Base-by-base conservation (phyloP, 805 yeast species). In the Saturnispora halmiae region DNA sequence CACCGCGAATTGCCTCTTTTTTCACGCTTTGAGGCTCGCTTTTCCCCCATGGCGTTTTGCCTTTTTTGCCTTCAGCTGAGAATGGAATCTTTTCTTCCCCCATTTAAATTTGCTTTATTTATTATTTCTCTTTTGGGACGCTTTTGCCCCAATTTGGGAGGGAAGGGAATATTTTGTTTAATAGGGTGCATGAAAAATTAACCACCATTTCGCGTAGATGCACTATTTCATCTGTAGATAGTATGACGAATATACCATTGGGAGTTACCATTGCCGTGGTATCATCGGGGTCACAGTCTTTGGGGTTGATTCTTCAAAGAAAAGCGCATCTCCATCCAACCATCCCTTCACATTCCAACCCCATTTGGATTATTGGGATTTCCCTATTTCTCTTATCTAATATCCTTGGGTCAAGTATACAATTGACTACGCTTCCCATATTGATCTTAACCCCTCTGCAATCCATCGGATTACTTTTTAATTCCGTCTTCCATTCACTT, bases 381-480 rank as follows among this genome's bases (percentile, higher is more conserved):
- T 47, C 68, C 4, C 59, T 87, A 33, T 86, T 87, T 55, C 69
- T 87, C 20, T 53, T 73, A 4, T 77, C 94, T 30, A 87, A 86
- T 51, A 62, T 87, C 1, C 63, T 85, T 31, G 96, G 96, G 2
- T 80, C 92, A 2, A 66, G 82, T 15, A 80, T 86, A 21, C 96
- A 87, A 60, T 76, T 87, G 29, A 75, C 92, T 1, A 81, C 95
- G 2, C 64, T 86, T 31, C 96, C 96, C 1, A 64, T 87, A 45
- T 79, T 85, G 33, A 70, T 87, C 2, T 59, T 86, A 43, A 78
- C 87, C 19, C 95, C 95, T 0, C 61, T 86, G 41, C 95, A 86
- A 56, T 85, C 94, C 20, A 75, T 80, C 19, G 95, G 95, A 0
- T 67, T 87, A n/a, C 87, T 86, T 2, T 86, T 87, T 67, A 87